Evolutionary conservation across 345 rosid species (phyloP), one percentile per base, ranked within the genome.

Genomic region (Populus euphratica): DNA sequence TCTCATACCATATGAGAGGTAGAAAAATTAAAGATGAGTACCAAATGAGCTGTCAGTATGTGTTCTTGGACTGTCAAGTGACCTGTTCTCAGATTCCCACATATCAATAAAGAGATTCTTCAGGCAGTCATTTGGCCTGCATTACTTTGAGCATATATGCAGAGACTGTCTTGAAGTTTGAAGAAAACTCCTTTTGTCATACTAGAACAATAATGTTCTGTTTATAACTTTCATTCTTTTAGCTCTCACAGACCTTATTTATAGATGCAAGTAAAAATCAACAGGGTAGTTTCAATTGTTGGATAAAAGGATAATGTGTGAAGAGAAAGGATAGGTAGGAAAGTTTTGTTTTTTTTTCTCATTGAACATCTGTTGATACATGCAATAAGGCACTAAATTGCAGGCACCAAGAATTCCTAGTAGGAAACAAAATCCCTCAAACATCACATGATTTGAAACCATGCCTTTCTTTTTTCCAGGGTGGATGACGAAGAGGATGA

Each of bases 401-500:
- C 8, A n/a, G 56, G n/a, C 56, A 50, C 9, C 5, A 9, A 8
- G 63, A 56, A n/a, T 7, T 56, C 63, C 63, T 56, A n/a, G 14
- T 56, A n/a, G 27, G 63, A 56, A n/a, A 56, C 10, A 56, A 56
- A 56, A 56, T 56, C 29, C 63, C 63, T n/a, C 14, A 3, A 54
- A n/a, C 63, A 56, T 56, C 27, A n/a, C 63, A 50, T 21, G 27
- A 33, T 33, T 7, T 69, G 29, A 21, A 39, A 69, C 54, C 10
- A 3, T 23, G 5, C n/a, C 44, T 65, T 8, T 12, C 33, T 20
- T 70, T 77, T 70, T 18, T 31, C 68, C 70, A 96, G 99, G 88
- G 82, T 88, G 78, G 94, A 90, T 59, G 97, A 90, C 65, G 98
- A 94, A 74, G 97, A 96, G 23, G 94, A 93, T 80, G 97, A 91